Conservation (phyloP, 176 grass and related monocot species). For the Pontederia crassipes region DNA sequence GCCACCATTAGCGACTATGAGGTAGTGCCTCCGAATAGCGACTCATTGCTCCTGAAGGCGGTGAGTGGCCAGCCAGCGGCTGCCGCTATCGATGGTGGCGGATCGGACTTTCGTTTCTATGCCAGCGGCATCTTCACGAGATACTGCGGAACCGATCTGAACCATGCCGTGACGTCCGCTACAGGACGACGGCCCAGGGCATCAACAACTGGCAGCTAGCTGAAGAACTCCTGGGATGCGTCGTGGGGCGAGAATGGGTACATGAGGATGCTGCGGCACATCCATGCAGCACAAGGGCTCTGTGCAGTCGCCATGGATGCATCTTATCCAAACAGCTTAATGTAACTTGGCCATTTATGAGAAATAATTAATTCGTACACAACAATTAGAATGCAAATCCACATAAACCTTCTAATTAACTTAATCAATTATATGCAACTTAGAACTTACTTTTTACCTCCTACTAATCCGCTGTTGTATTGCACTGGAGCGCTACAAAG, state of each 20-base stretch:
- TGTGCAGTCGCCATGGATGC: slow-evolving; percentile 38
- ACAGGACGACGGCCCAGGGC: too few species aligned
- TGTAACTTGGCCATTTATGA: too few species aligned
- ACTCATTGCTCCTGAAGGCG: slow-evolving; percentile 25
- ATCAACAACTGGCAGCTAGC: slow-evolving; percentile 37
- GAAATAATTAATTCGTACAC: too few species aligned
- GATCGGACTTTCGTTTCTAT: slow-evolving; percentile 42
- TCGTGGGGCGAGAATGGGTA: slow-evolving; percentile 45
- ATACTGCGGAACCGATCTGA: slow-evolving; percentile 32
- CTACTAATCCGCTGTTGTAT: too few species aligned
- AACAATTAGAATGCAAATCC: too few species aligned
- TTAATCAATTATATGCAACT: too few species aligned
- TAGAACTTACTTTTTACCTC: too few species aligned
- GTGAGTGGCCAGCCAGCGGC: slow-evolving; percentile 39
- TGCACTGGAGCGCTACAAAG: too few species aligned
- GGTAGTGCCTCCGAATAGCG: slow-evolving; percentile 29
- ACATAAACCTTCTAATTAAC: too few species aligned
- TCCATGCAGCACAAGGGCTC: slow-evolving; percentile 11
- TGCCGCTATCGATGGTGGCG: slow-evolving; percentile 31
- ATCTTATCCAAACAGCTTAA: slow-evolving; percentile 33
- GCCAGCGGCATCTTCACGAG: too few species aligned
- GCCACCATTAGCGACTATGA: slow-evolving; percentile 38
- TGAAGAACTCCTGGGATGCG: slow-evolving; percentile 56
- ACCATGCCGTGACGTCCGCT: slow-evolving; percentile 35
- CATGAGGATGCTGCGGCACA: slow-evolving; percentile 36